These are phyloP conservation scores for Backusella sp. DNA, from an alignment of 192 early-diverging fungal genomes.

Conservation along the genomic window DNA sequence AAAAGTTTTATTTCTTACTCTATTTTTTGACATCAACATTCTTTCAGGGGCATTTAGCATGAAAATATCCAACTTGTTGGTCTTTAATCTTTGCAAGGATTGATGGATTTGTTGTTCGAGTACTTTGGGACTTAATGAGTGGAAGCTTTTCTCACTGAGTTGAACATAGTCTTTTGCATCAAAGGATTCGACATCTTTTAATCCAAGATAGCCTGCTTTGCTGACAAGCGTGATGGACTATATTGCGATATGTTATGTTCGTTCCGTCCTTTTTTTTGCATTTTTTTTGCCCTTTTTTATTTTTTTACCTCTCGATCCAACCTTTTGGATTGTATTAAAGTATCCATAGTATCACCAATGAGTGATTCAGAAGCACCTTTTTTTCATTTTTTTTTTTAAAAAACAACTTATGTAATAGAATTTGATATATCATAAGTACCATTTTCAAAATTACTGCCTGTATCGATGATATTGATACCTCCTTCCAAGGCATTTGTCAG, in stretches of 20 bases:
- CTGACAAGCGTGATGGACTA: constrained; percentile 45
- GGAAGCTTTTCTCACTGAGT: constrained; percentile 48
- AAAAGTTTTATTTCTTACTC: neutral
- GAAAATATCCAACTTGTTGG: constrained; percentile 64
- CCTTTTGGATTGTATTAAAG: constrained; percentile 1
- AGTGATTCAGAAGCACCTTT: constrained; percentile 57
- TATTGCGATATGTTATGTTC: constrained; percentile 10
- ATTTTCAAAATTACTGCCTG: constrained; percentile 66
- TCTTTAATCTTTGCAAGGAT: constrained; percentile 51
- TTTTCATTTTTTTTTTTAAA: neutral
- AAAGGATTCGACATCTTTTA: constrained; percentile 4
- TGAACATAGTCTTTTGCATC: constrained; percentile 39
- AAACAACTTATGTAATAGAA: neutral
- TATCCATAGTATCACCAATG: constrained; percentile 51
- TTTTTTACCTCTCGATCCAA: neutral
- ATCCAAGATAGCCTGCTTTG: constrained; percentile 51
- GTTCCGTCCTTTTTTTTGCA: neutral
- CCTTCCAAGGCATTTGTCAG: constrained; percentile 50
- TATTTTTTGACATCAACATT: constrained; percentile 54
- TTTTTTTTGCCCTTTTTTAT: neutral
- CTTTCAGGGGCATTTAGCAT: constrained; percentile 81
- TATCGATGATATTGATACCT: constrained; percentile 77
- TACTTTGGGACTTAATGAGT: constrained; percentile 61
- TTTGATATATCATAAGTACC: too few species aligned
- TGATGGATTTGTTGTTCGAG: constrained; percentile 54